phyloP scores from a whole-genome alignment of 257 asterid species.

The Hygrophila difformis region DNA sequence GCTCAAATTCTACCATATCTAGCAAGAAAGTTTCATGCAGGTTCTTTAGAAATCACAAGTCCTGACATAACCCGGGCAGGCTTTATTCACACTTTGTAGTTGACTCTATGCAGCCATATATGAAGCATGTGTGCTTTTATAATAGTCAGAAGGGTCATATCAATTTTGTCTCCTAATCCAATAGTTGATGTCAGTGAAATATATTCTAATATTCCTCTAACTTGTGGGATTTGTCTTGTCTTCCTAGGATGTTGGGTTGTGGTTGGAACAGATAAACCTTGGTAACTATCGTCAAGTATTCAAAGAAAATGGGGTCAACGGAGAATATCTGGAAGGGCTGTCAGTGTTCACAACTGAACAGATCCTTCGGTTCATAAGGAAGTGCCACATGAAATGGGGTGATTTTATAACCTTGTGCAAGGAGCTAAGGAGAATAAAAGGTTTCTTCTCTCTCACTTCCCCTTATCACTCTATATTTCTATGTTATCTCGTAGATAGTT shows the following conservation, averaged over 20 bases:
- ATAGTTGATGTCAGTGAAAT: no score
- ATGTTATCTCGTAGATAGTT: not conserved
- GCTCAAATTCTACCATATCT: no score
- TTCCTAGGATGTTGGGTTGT: slow-evolving; percentile 83
- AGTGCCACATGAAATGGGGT: slow-evolving; percentile 99
- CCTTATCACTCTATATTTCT: not conserved
- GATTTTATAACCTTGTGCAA: slow-evolving; percentile 98
- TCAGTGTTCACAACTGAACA: slow-evolving; percentile 98
- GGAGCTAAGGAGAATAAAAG: slow-evolving; percentile 99
- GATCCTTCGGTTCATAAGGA: slow-evolving; percentile 95
- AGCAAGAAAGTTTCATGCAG: no score
- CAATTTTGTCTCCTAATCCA: no score
- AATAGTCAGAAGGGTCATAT: no score
- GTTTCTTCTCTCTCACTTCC: slow-evolving; percentile 22
- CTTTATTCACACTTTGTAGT: no score
- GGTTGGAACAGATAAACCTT: slow-evolving; percentile 96
- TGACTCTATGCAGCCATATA: no score
- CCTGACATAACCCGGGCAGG: no score
- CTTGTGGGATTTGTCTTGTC: slow-evolving; percentile 1
- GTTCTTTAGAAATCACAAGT: no score
- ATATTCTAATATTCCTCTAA: slow-evolving; percentile 4
- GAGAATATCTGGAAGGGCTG: slow-evolving; percentile 98
- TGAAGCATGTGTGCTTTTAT: no score
- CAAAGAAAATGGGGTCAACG: slow-evolving; percentile 91
- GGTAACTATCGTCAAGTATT: slow-evolving; percentile 82